These are phyloP conservation scores for Lachnellula subtilissima DNA, from an alignment of 2,329 filamentous ascomycete species.

Conservation along the genomic window DNA sequence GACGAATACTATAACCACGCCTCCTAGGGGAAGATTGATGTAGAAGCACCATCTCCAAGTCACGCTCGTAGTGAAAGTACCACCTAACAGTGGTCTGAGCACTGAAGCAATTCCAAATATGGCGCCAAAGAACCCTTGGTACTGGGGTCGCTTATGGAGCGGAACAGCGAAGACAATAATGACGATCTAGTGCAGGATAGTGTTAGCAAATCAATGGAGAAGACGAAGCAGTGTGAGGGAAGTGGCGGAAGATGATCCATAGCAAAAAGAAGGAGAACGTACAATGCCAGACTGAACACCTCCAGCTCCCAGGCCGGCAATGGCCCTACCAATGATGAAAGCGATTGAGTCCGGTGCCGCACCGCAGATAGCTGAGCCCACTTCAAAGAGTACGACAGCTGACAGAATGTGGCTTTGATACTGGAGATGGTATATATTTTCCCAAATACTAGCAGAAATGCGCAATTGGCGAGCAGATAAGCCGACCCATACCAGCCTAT, in stretches of 20 bases:
- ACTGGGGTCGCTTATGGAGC: slow-evolving; percentile 15
- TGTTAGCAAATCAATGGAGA: neutral
- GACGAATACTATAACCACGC: slow-evolving; percentile 30
- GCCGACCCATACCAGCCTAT: slow-evolving; percentile 53
- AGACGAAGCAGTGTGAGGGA: neutral
- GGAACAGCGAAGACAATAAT: slow-evolving; percentile 17
- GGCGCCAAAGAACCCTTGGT: slow-evolving; percentile 24
- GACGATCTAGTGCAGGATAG: slow-evolving; percentile 12
- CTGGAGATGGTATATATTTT: slow-evolving; percentile 44
- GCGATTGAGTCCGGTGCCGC: slow-evolving; percentile 20
- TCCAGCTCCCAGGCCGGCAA: slow-evolving; percentile 22
- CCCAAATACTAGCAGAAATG: slow-evolving; percentile 47
- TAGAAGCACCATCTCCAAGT: slow-evolving; percentile 35
- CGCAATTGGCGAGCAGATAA: slow-evolving; percentile 45
- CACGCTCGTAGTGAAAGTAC: slow-evolving; percentile 32
- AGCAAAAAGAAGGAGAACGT: neutral
- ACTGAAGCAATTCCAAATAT: slow-evolving; percentile 20
- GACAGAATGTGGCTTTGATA: slow-evolving; percentile 28
- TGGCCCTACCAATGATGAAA: slow-evolving; percentile 25
- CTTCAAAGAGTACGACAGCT: slow-evolving; percentile 21
- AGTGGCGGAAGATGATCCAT: too few species aligned
- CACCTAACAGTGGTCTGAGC: slow-evolving; percentile 30
- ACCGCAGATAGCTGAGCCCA: slow-evolving; percentile 21
- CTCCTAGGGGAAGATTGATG: slow-evolving; percentile 39
- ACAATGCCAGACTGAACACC: slow-evolving; percentile 18